Evolutionary conservation across 1,139 yeast species (phyloP).

Genomic region (Lodderomyces parapsilosis): DNA sequence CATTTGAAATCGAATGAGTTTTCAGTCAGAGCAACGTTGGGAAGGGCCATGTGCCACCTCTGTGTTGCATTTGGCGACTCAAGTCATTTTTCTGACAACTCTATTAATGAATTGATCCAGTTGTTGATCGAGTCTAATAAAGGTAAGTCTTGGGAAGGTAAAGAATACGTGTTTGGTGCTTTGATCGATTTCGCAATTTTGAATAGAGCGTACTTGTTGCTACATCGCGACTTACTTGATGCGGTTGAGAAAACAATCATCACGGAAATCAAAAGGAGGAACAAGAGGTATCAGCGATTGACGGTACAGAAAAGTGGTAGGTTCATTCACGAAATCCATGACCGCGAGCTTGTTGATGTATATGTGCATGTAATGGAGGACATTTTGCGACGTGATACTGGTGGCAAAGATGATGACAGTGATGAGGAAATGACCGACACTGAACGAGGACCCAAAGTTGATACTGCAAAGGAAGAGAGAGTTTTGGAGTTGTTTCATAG

Average conservation of each 20-base stretch:
- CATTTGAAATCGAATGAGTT: slow-evolving; percentile 61
- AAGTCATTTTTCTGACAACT: slow-evolving; percentile 25
- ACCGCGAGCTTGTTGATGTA: slow-evolving; percentile 33
- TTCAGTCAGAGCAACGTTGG: slow-evolving; percentile 67
- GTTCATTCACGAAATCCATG: slow-evolving; percentile 42
- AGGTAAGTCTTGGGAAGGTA: slow-evolving; percentile 90
- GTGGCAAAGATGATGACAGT: slow-evolving; percentile 21
- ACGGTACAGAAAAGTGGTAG: slow-evolving; percentile 51
- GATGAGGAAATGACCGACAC: slow-evolving; percentile 32
- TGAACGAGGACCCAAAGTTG: slow-evolving; percentile 22
- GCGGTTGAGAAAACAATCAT: slow-evolving; percentile 44
- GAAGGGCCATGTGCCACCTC: slow-evolving; percentile 65
- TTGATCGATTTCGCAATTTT: slow-evolving; percentile 58
- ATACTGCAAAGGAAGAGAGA: slow-evolving; percentile 38
- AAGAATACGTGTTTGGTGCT: slow-evolving; percentile 72
- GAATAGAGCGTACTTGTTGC: slow-evolving; percentile 26
- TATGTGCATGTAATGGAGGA: slow-evolving; percentile 38
- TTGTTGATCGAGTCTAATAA: slow-evolving; percentile 61
- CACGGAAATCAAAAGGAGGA: slow-evolving; percentile 67
- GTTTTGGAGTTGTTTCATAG: slow-evolving; percentile 33
- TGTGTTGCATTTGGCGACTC: slow-evolving; percentile 43
- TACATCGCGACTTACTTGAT: slow-evolving; percentile 15
- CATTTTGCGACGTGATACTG: slow-evolving; percentile 19
- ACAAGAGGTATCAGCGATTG: slow-evolving; percentile 59
- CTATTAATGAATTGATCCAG: slow-evolving; percentile 42